Percentiles rank a stretch among this genome's conserved stretches.
Evolutionary conservation across 371 early-diverging fungal genomes (phyloP).

Genomic region (Saksenaea vasiformis): DNA sequence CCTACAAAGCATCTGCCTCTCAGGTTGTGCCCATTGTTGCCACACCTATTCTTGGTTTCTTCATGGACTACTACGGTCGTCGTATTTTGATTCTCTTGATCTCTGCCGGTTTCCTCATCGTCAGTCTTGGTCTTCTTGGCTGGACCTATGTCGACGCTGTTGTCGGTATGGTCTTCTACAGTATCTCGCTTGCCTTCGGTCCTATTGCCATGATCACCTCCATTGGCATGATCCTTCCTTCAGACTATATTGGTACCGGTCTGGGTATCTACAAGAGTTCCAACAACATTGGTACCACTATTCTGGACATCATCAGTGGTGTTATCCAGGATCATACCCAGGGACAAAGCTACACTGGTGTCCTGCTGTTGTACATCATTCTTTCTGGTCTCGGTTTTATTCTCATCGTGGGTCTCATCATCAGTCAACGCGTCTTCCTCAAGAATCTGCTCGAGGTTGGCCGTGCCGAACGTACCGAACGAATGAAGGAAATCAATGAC

Average conservation of each 20-base stretch:
- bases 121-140: constrained; percentile 16
- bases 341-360: constrained; percentile 26
- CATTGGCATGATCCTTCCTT: constrained; percentile 29
- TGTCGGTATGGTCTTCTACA: constrained; percentile 31
- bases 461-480: constrained; percentile 19
- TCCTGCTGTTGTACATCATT: constrained; percentile 17
- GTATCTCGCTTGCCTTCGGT: constrained; percentile 32
- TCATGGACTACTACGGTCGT: constrained; percentile 40
- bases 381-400: constrained; percentile 28
- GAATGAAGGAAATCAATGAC: constrained; percentile 33
- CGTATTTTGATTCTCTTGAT: constrained; percentile 21
- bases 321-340: constrained; percentile 31
- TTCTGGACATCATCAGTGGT: constrained; percentile 35
- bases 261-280: constrained; percentile 38
- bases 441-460: constrained; percentile 27
- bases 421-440: constrained; percentile 20
- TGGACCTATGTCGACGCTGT: constrained; percentile 23
- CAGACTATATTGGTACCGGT: constrained; percentile 39
- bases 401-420: constrained; percentile 20
- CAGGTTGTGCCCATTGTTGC: constrained; percentile 41
- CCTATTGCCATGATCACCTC: constrained; percentile 38
- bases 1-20: constrained; percentile 42
- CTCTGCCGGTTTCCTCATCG: constrained; percentile 19
- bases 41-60: constrained; percentile 40
- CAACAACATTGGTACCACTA: constrained; percentile 32